Percentiles rank a stretch among this genome's conserved stretches.
Evolutionary conservation across 2,329 filamentous ascomycete species (phyloP).

Genomic region (Colletotrichum sp.): DNA sequence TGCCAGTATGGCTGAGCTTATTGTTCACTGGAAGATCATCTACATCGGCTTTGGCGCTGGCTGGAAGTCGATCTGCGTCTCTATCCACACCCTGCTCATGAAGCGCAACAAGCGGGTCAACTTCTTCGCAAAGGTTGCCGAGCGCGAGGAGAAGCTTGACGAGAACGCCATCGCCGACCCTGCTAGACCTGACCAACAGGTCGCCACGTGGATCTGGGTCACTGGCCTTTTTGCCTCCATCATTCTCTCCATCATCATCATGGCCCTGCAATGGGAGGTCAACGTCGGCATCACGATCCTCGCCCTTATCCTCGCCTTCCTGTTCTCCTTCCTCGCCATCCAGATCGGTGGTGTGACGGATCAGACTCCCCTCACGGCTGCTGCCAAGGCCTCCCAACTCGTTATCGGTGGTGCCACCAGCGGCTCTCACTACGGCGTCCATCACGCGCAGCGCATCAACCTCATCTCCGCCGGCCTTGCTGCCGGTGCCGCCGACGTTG

Average conservation of each 20-base stretch:
- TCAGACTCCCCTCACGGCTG: slow-evolving; percentile 68
- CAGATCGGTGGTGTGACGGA: slow-evolving; percentile 66
- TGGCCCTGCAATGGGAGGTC: slow-evolving; percentile 58
- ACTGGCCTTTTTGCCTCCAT: slow-evolving; percentile 51
- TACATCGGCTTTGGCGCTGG: slow-evolving; percentile 39
- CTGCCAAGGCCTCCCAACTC: slow-evolving; percentile 71
- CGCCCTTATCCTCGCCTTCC: slow-evolving; percentile 60
- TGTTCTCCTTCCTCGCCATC: slow-evolving; percentile 67
- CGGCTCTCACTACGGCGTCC: slow-evolving; percentile 48
- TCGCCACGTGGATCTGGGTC: slow-evolving; percentile 60
- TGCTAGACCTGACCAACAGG: slow-evolving; percentile 47
- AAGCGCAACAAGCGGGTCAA: slow-evolving; percentile 33
- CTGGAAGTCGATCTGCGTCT: slow-evolving; percentile 31
- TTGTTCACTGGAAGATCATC: slow-evolving; percentile 43
- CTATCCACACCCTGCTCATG: slow-evolving; percentile 34
- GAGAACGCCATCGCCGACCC: slow-evolving; percentile 44
- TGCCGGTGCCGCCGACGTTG: slow-evolving; percentile 50
- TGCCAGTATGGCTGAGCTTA: slow-evolving; percentile 44
- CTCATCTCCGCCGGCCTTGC: slow-evolving; percentile 59
- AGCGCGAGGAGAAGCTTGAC: slow-evolving; percentile 34
- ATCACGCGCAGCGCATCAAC: slow-evolving; percentile 62
- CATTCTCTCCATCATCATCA: slow-evolving; percentile 57
- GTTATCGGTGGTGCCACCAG: slow-evolving; percentile 64
- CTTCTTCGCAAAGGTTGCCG: slow-evolving; percentile 40
- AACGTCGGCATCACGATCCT: slow-evolving; percentile 61